These are phyloP conservation scores for Brassica hybrid DNA, from an alignment of 441 rosid species.

Conservation along the genomic window DNA sequence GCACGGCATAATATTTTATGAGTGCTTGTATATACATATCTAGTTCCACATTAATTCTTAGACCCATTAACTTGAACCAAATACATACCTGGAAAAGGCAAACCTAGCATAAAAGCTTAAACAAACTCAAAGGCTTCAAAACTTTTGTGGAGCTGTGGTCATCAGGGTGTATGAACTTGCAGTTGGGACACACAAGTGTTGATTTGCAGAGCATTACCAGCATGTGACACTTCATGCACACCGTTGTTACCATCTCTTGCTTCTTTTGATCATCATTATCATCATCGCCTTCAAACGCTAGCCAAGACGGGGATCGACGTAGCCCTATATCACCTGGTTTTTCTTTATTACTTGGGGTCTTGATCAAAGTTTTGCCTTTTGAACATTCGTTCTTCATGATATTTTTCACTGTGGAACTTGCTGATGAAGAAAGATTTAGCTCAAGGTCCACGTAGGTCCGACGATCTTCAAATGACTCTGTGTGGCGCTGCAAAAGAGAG, in stretches of 20 bases:
- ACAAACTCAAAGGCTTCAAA: conserved; percentile 51
- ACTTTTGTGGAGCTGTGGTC: conserved; percentile 53
- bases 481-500: conserved; percentile 30
- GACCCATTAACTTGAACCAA: background rate
- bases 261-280: conserved; percentile 44
- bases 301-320: conserved; percentile 60
- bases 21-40: conserved; percentile 30
- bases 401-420: conserved; percentile 49
- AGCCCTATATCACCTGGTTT: conserved; percentile 30
- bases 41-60: conserved; percentile 30
- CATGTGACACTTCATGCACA: conserved; percentile 82
- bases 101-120: conserved; percentile 62
- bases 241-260: conserved; percentile 78
- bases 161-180: conserved; percentile 82
- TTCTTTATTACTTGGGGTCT: conserved; percentile 33
- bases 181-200: conserved; percentile 84
- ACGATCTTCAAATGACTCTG: conserved; percentile 60
- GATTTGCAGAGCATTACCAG: conserved; percentile 87
- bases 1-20: conserved; percentile 2
- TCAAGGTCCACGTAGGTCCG: conserved; percentile 65
- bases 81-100: background rate
- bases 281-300: conserved; percentile 48
- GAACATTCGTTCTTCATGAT: conserved; percentile 30
- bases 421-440: conserved; percentile 63
- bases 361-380: conserved; percentile 35